Evolutionary conservation across 192 early-diverging fungal species (phyloP), one percentile per base, ranked within the genome.

Genomic region (Entrophospora sp.): DNA sequence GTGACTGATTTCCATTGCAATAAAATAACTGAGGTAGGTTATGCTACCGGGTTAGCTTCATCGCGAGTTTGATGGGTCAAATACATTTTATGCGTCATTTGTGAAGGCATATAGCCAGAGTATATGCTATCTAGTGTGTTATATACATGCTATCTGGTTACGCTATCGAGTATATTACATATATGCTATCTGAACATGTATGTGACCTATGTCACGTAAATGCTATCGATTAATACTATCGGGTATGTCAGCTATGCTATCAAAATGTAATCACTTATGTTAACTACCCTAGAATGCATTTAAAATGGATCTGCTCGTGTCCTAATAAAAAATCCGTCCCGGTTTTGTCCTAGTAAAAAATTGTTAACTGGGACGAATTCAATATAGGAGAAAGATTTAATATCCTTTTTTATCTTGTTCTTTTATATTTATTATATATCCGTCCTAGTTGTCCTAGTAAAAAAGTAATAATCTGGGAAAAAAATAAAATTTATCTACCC

Each of bases 381-480:
- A 37, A 60, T 60, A 60, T 60, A 60, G 58, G 18, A 60, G 18
- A 60, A 60, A 60, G 58, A 38, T 60, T 60, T 60, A 40, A 60
- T 18, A 60, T 60, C 58, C 36, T 30, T 60, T 60, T 60, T 60
- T 60, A 60, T 60, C 37, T 60, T 60, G 58, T 60, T 60, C 58
- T 60, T 60, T 60, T 60, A 60, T 60, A 60, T 60, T 60, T 60
- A 60, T 60, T 60, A 60, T 52, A 52, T 52, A 60, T 60, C 3
- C 36, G 37, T 60, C 37, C 37, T 60, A 60, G 58, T 60, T 60
- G 58, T 60, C 14, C 20, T 60, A 60, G 58, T 40, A 60, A 60
- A 60, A n/a, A 52, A 52, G 49, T 3, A 52, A 52, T 52, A 52
- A 52, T 52, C 49, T 52, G 22, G 49, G 49, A 52, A n/a, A n/a